Evolutionary conservation across 2,329 filamentous ascomycete genomes (phyloP), one percentile per base, ranked within the genome.

Genomic region (Botryotinia globosa): DNA sequence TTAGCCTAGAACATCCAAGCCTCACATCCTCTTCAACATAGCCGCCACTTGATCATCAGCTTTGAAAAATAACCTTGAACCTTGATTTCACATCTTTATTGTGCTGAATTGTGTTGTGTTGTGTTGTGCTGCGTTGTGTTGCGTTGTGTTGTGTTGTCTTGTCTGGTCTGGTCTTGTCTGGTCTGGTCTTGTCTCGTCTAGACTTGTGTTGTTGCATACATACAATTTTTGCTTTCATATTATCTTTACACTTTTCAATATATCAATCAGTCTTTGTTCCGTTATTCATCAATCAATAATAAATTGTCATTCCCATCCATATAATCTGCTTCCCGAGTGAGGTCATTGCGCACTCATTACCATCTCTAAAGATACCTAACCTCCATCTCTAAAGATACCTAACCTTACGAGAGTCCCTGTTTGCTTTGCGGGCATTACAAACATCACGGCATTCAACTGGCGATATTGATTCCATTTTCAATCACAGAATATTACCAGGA

Each of bases 351-450:
- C 48, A 59, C 39, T n/a, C 7, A 20, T 44, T 18, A 62, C 48
- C 25, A 68, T 68, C 51, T 39, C 22, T 16, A 34, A 42, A 68
- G 48, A 44, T 68, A n/a, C n/a, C n/a, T n/a, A 68, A 68, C 65
- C 65, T 68, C 48, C 25, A 68, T 68, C 51, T 39, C 22, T 16
- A 34, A 42, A 68, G 48, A 44, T 68, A n/a, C n/a, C n/a, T n/a
- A 68, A 68, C 65, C 65, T 68, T 58, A 68, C 58, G 65, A 68
- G 65, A 58, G 25, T 69, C 66, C 39, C 66, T 37, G 51, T 59
- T 44, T 45, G 42, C n/a, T 59, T 44, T 45, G 42, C n/a, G 29
- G 51, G 44, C 37, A 56, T 68, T 37, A 18, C 42, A 51, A 54
- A 51, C 22, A 39, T 32, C 56, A 51, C 68, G 29, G 54, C 44